phyloP scores from a whole-genome alignment of 148 eudicot genomes.

The Agrostemma githago region DNA sequence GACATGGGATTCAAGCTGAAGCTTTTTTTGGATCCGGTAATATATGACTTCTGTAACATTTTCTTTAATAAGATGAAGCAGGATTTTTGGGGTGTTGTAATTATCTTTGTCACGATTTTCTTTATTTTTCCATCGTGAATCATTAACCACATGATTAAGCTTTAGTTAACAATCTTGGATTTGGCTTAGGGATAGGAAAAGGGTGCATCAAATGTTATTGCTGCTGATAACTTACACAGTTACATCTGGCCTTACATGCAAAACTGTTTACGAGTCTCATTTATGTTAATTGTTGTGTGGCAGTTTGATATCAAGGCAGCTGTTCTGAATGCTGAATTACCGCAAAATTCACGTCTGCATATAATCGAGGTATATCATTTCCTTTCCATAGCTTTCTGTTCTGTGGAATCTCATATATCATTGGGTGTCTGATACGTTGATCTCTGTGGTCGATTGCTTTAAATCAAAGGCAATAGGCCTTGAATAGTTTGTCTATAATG shows the following conservation, averaged over 20 bases:
- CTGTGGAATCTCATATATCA: not conserved
- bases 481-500: not conserved
- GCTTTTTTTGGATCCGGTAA: constrained; percentile 89
- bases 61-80: not conserved
- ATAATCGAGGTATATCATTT: constrained; percentile 68
- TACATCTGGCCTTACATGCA: not conserved
- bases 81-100: not conserved
- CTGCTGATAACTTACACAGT: not conserved
- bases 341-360: constrained; percentile 92
- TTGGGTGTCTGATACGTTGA: not conserved
- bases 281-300: constrained; percentile 1
- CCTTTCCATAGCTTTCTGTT: not conserved
- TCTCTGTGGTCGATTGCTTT: not conserved
- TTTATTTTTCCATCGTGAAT: not conserved
- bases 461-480: not conserved
- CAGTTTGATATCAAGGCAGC: constrained; percentile 91
- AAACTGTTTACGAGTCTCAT: not conserved
- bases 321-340: constrained; percentile 88
- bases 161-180: not conserved
- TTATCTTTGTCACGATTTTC: not conserved
- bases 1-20: constrained; percentile 76
- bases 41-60: not conserved
- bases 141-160: not conserved
- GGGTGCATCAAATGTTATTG: not conserved
- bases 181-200: not conserved